Base-by-base conservation (phyloP, 2,329 filamentous ascomycete species). In the Talaromyces sp. region DNA sequence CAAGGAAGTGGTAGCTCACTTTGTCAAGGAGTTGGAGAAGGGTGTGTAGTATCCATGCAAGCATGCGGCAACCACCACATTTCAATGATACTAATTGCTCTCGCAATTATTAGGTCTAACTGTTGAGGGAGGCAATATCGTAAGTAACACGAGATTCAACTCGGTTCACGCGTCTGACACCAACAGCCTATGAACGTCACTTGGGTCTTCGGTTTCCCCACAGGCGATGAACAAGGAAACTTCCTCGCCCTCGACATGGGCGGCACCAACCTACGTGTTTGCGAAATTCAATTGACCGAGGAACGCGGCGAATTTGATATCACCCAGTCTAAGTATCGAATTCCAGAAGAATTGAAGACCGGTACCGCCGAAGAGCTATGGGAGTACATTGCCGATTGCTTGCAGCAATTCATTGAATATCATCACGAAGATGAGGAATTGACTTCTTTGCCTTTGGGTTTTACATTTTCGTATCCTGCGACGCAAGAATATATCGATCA, bases 391-490 rank as follows among this genome's bases (percentile, higher is more conserved):
- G 92, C 93, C 76, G 92, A 96, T 79, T 96, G 93, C 77, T 83
- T 97, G 65, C 86, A 93, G 78, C 92, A 96, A 75, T 97, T 97
- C 78, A 86, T 97, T 65, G 88, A 96, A 74, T 89, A 89, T 68
- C 92, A 97, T 78, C 91, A 96, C 75, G 87, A 89, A 65, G 81
- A 81, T 62, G 82, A 86, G 72, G 85, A 90, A 67, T 79, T 86
- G 63, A 76, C 81, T 57, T 84, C 87, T 69, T 74, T 91, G 27
- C 91, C 92, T 8, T 86, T 97, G 7, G 94, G 94, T 73, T 97
- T 97, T 82, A 97, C 94, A 54, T 98, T 98, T 81, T 96, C 92
- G 3, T 97, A 97, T 77, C 94, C 94, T 2, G 93, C 93, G 17
- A 95, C 91, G 0, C 94, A 97, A 78, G 88, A 96, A 72, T 94